These are phyloP conservation scores for Monilinia fructicola DNA, from an alignment of 2,329 filamentous ascomycete genomes.

Conservation along the genomic window DNA sequence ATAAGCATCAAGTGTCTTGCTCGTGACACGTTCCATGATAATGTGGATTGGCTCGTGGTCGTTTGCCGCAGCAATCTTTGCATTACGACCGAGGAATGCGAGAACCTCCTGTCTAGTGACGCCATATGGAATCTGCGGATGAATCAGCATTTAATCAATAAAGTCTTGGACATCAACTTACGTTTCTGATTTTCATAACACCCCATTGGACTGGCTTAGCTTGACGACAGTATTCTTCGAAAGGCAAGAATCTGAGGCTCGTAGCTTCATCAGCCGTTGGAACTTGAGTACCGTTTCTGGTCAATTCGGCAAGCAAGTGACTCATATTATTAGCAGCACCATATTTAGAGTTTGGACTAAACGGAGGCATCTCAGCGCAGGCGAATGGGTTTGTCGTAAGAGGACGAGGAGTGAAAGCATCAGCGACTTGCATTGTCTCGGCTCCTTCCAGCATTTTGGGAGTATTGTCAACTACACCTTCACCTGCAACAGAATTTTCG, in stretches of 20 bases:
- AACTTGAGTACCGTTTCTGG: slow-evolving; percentile 28
- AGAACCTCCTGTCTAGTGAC: slow-evolving; percentile 55
- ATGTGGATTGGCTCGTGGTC: slow-evolving; percentile 59
- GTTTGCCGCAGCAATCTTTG: slow-evolving; percentile 53
- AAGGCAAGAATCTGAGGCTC: slow-evolving; percentile 39
- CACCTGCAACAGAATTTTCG: not conserved
- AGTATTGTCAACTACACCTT: not conserved
- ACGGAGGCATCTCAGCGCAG: slow-evolving; percentile 12
- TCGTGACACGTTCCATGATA: slow-evolving; percentile 62
- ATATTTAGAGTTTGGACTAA: slow-evolving; percentile 12
- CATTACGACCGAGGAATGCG: slow-evolving; percentile 59
- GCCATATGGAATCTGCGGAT: slow-evolving; percentile 54
- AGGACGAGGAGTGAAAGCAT: slow-evolving; percentile 2
- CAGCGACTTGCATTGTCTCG: not conserved
- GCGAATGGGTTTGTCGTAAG: slow-evolving; percentile 26
- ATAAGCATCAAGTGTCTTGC: slow-evolving; percentile 62
- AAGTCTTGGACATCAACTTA: slow-evolving; percentile 32
- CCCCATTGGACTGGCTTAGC: slow-evolving; percentile 36
- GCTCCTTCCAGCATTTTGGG: slow-evolving; percentile 16
- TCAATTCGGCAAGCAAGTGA: slow-evolving; percentile 28
- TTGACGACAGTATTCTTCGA: slow-evolving; percentile 41
- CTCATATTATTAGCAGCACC: slow-evolving; percentile 26
- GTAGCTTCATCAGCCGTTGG: slow-evolving; percentile 37
- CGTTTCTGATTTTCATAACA: slow-evolving; percentile 43
- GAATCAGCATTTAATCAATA: slow-evolving; percentile 21